These are phyloP conservation scores for Lepiota venenata DNA, from an alignment of 768 basidiomycete genomes.

Conservation along the genomic window DNA sequence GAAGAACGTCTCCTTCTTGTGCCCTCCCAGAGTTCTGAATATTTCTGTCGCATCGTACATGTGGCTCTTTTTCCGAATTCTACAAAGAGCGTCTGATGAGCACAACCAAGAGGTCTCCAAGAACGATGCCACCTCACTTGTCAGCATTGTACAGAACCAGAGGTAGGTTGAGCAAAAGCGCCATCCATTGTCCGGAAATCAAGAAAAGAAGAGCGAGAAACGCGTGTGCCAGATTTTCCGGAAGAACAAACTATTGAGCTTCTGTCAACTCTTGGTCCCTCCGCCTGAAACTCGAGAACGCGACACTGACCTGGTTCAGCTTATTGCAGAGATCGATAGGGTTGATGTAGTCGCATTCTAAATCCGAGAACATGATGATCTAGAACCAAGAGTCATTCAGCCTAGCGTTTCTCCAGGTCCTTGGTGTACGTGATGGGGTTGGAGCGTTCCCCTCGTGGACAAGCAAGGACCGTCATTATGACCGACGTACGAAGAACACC, in stretches of 20 bases:
- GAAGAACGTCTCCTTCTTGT: slow-evolving; percentile 96
- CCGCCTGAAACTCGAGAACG: neutral
- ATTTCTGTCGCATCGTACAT: slow-evolving; percentile 99
- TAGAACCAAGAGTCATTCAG: slow-evolving; percentile 25
- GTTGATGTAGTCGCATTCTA: slow-evolving; percentile 99
- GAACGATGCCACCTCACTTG: slow-evolving; percentile 61
- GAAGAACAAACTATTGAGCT: slow-evolving; percentile 82
- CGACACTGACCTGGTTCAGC: slow-evolving; percentile 79
- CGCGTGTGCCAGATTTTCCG: slow-evolving; percentile 94
- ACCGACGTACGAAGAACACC: slow-evolving; percentile 92
- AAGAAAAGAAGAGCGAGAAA: slow-evolving; percentile 90
- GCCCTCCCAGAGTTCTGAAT: slow-evolving; percentile 87
- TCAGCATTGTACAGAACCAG: slow-evolving; percentile 88
- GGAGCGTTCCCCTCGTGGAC: neutral
- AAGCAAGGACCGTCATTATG: neutral
- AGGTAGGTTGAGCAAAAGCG: slow-evolving; percentile 88
- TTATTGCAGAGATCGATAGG: slow-evolving; percentile 99
- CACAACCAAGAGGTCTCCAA: slow-evolving; percentile 6
- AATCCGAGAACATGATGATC: slow-evolving; percentile 99
- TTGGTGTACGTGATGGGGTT: neutral
- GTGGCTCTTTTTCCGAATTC: slow-evolving; percentile 90
- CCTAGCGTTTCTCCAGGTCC: neutral
- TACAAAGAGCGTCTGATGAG: slow-evolving; percentile 25
- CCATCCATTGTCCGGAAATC: slow-evolving; percentile 92
- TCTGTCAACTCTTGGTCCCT: neutral